Base-by-base conservation (phyloP, 164 flowering plant species). In the Aristolochia contorta region DNA sequence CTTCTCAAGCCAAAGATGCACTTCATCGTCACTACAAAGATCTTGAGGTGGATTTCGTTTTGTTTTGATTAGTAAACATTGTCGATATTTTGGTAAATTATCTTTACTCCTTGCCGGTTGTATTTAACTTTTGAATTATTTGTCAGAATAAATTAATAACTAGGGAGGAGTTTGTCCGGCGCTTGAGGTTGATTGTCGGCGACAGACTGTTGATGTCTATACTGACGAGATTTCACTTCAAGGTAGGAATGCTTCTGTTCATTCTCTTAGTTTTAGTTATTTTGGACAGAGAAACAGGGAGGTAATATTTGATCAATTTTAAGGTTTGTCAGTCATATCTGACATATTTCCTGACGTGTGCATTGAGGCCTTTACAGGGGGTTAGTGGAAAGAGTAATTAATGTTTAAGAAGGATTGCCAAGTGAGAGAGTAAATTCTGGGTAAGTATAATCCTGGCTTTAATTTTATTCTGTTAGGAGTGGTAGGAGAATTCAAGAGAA, bases 161-260 rank as follows among this genome's bases (percentile, higher is more conserved):
- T 47, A 67, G 77, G 51, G 65, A 57, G 47, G 74, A 74, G 22
- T 61, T 74, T 51, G 59, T 74, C 22, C 64, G 19, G 57, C 61
- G 47, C 61, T 54, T 74, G 64, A 74, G 74, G 54, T 54, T 54
- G 52, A 53, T 67, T 25, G 74, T 54, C 54, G 74, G 77, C n/a
- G 77, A 74, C 33, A 32, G 21, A 3, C 30, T 74, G 47, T 56
- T 74, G 58, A 62, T 37, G 18, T 58, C 70, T 19, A 63, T 67
- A 6, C 47, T 69, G 50, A 66, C 12, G 22, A 59, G 47, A 56
- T 60, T 69, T 25, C 70, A 66, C 27, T 53, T 22, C 16, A 53
- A 53, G 27, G 56, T 53, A 53, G 27, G 56, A 22, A 23, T 0
- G 7, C 9, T 37, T 37, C 43, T 3, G 7, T 37, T 0, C 43